phyloP scores from a whole-genome alignment of 768 basidiomycete genomes.

The Mycena galopus region DNA sequence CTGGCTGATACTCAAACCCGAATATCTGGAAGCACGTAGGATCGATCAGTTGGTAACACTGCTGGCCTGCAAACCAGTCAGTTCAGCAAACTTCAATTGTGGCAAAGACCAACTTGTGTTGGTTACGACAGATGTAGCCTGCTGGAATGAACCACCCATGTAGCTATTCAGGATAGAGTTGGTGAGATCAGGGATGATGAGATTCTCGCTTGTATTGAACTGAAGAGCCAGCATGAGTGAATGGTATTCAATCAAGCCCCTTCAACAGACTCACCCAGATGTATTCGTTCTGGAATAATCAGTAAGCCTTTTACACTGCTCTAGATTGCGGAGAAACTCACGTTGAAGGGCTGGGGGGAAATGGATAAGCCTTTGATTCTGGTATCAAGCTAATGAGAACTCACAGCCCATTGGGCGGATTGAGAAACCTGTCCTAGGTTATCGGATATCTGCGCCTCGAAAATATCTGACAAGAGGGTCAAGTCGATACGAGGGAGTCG shows the following conservation, averaged over 20 bases:
- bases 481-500: neutral
- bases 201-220: slow-evolving; percentile 72
- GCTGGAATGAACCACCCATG: slow-evolving; percentile 84
- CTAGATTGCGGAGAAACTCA: slow-evolving; percentile 53
- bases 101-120: slow-evolving; percentile 61
- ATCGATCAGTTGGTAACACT: slow-evolving; percentile 70
- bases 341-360: slow-evolving; percentile 75
- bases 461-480: slow-evolving; percentile 58
- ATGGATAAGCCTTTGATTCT: neutral
- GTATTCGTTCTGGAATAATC: slow-evolving; percentile 62
- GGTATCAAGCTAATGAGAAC: slow-evolving; percentile 39
- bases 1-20: slow-evolving; percentile 87
- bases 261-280: slow-evolving; percentile 52
- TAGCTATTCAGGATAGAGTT: slow-evolving; percentile 73
- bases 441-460: slow-evolving; percentile 79
- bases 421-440: slow-evolving; percentile 75
- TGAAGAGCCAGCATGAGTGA: neutral
- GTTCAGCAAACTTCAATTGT: neutral
- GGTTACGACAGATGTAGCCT: slow-evolving; percentile 82
- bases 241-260: neutral
- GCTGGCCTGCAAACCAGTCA: slow-evolving; percentile 60
- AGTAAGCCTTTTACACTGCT: neutral
- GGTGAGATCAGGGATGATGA: slow-evolving; percentile 66
- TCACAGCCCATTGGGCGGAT: slow-evolving; percentile 85
- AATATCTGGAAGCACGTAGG: slow-evolving; percentile 75